Evolutionary conservation across 805 yeast genomes (phyloP).

Genomic region (Metschnikowia matae): DNA sequence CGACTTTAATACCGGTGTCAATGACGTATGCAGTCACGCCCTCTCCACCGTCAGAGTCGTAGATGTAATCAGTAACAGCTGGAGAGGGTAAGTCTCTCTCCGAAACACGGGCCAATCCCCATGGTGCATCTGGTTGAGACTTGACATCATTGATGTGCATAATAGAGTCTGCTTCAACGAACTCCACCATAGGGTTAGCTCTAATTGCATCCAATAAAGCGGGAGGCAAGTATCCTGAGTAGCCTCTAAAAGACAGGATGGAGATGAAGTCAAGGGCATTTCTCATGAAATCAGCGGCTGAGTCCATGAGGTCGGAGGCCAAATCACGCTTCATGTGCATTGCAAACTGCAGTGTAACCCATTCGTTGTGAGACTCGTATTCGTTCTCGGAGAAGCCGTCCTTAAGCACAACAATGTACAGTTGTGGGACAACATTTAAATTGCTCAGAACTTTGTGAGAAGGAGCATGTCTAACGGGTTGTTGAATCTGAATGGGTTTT

Average conservation of each 20-base stretch:
- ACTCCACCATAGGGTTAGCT: slow-evolving; percentile 16
- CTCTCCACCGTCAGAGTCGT: slow-evolving; percentile 69
- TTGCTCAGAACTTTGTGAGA: neutral
- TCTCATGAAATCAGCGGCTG: slow-evolving; percentile 7
- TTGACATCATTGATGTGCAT: slow-evolving; percentile 41
- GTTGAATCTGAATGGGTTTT: neutral
- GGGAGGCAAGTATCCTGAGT: slow-evolving; percentile 20
- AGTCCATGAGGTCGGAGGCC: slow-evolving; percentile 14
- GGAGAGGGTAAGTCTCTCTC: slow-evolving; percentile 57
- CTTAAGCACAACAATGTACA: slow-evolving; percentile 17
- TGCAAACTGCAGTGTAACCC: slow-evolving; percentile 11
- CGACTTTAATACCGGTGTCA: slow-evolving; percentile 81
- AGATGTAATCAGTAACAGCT: slow-evolving; percentile 42
- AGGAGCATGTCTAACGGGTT: neutral
- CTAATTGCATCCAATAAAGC: slow-evolving; percentile 14
- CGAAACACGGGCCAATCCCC: slow-evolving; percentile 91
- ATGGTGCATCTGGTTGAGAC: slow-evolving; percentile 82
- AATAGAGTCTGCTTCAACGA: slow-evolving; percentile 23
- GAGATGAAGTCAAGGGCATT: slow-evolving; percentile 9
- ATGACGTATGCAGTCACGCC: slow-evolving; percentile 85
- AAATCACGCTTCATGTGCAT: slow-evolving; percentile 20
- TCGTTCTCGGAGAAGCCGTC: slow-evolving; percentile 8
- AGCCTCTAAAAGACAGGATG: slow-evolving; percentile 18
- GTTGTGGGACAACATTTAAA: slow-evolving; percentile 7
- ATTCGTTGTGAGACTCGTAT: slow-evolving; percentile 10